phyloP scores from a whole-genome alignment of 257 asterid genomes.

The Verbena officinalis region DNA sequence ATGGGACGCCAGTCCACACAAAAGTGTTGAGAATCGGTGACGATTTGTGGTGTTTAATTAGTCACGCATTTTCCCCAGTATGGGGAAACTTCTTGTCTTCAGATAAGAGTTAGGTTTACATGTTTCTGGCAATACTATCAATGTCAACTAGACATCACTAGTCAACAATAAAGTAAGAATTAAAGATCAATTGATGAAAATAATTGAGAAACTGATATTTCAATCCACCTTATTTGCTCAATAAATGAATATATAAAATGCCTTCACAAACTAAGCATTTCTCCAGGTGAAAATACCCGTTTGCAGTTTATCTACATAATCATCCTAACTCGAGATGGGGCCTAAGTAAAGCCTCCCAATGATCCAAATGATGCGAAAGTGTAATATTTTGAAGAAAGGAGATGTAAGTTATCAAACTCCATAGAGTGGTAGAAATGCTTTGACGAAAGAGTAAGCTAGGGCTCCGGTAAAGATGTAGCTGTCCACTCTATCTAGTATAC shows the following conservation, averaged over 20 bases:
- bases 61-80: slow-evolving; percentile 2
- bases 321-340: slow-evolving; percentile 8
- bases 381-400: background rate
- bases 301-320: background rate
- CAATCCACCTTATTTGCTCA: slow-evolving; percentile 18
- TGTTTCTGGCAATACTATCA: slow-evolving; percentile 22
- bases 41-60: slow-evolving; percentile 6
- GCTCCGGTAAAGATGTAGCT: slow-evolving; percentile 97
- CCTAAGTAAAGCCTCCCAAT: slow-evolving; percentile 3
- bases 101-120: slow-evolving; percentile 27
- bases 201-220: slow-evolving; percentile 5
- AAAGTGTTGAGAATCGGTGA: slow-evolving; percentile 22
- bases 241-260: slow-evolving; percentile 14
- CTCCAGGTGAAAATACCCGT: background rate
- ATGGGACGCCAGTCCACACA: slow-evolving; percentile 26
- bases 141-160: slow-evolving; percentile 9
- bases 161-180: background rate
- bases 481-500: slow-evolving; percentile 88
- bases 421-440: slow-evolving; percentile 67
- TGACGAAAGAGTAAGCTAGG: slow-evolving; percentile 84
- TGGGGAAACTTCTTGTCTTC: slow-evolving; percentile 12
- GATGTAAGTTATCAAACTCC: slow-evolving; percentile 56
- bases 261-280: background rate
- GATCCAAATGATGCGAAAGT: background rate
- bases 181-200: too few relatives aligned